Evolutionary conservation across 805 yeast genomes (phyloP), one percentile per base, ranked within the genome.

Genomic region (Teunomyces kruisii): DNA sequence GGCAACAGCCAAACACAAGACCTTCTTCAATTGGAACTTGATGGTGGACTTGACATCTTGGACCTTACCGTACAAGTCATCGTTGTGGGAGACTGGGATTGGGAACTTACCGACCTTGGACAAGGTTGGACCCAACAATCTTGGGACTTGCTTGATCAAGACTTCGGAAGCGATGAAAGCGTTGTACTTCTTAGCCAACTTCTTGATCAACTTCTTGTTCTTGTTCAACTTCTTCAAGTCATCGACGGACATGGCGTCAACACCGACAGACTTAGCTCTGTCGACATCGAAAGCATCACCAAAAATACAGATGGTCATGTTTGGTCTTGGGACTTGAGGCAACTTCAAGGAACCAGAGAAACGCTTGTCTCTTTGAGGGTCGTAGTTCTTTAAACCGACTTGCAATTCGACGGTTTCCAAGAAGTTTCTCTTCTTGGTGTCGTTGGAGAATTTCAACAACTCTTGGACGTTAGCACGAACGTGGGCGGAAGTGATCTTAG

Each of bases 21-120:
- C 99, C 87, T 94, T 94, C 91, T 94, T 94, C 81, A 94, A 86
- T 83, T 94, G 99, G 96, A 94, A 94, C 88, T 92, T 94, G 84
- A 94, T 90, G 85, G 99, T 94, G 60, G 99, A 91, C 82, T 86
- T 91, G 68, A 94, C 98, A 73, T 94, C 99, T 67, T 80, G 84
- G 68, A 94, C 94, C 88, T 92, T 94, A 62, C 83, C 71, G 85
- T 88, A 88, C 74, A 94, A 84, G 76, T 94, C 99, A 75, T 94
- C 99, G 77, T 88, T 83, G 88, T 94, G 99, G 59, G 99, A 94
- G 67, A 94, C 99, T 80, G 99, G 99, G 76, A 98, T 92, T 78
- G 99, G 99, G 97, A 94, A 94, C 92, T 94, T 94, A 87, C 99
- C 99, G 73, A 97, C 98, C 88, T 94, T 94, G 64, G 99, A 94